phyloP scores from a whole-genome alignment of 208 protist species.

The Crithidia thermophila region DNA sequence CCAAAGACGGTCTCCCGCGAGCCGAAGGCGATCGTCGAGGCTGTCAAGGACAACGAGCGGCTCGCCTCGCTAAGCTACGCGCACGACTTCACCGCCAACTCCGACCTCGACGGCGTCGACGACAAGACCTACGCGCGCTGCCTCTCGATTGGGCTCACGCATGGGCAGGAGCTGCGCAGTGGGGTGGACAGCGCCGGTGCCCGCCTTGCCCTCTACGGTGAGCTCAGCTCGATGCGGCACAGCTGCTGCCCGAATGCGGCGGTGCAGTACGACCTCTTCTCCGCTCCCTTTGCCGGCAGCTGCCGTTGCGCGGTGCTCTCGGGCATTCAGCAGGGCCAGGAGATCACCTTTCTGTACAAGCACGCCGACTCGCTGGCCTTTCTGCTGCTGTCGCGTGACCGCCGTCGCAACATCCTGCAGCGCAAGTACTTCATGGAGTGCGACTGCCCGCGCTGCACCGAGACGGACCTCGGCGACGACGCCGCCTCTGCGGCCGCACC shows the following conservation, averaged over 20 bases:
- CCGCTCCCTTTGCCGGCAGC: slow-evolving; percentile 38
- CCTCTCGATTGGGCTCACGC: slow-evolving; percentile 37
- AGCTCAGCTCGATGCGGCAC: slow-evolving; percentile 43
- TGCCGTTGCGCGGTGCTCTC: slow-evolving; percentile 39
- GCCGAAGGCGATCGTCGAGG: slow-evolving; percentile 26
- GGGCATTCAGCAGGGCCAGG: slow-evolving; percentile 41
- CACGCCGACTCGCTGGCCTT: slow-evolving; percentile 54
- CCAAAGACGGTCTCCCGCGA: slow-evolving; percentile 36
- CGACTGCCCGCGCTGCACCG: slow-evolving; percentile 41
- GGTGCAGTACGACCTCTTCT: slow-evolving; percentile 41
- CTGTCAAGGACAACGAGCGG: slow-evolving; percentile 28
- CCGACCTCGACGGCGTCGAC: slow-evolving; percentile 35
- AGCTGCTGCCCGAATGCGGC: slow-evolving; percentile 56
- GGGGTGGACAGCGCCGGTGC: slow-evolving; percentile 7
- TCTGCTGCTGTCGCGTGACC: slow-evolving; percentile 49
- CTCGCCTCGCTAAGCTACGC: slow-evolving; percentile 27
- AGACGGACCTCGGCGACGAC: slow-evolving; percentile 7
- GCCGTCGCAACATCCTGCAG: slow-evolving; percentile 39
- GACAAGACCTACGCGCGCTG: slow-evolving; percentile 35
- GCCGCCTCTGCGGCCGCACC: background rate
- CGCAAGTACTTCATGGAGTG: slow-evolving; percentile 51
- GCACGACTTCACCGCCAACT: slow-evolving; percentile 27
- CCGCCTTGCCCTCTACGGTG: slow-evolving; percentile 42
- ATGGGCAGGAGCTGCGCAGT: slow-evolving; percentile 33
- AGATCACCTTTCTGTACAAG: slow-evolving; percentile 51